Evolutionary conservation across 2,329 filamentous ascomycete genomes (phyloP), one percentile per base, ranked within the genome.

Genomic region (Macrophomina tecta): DNA sequence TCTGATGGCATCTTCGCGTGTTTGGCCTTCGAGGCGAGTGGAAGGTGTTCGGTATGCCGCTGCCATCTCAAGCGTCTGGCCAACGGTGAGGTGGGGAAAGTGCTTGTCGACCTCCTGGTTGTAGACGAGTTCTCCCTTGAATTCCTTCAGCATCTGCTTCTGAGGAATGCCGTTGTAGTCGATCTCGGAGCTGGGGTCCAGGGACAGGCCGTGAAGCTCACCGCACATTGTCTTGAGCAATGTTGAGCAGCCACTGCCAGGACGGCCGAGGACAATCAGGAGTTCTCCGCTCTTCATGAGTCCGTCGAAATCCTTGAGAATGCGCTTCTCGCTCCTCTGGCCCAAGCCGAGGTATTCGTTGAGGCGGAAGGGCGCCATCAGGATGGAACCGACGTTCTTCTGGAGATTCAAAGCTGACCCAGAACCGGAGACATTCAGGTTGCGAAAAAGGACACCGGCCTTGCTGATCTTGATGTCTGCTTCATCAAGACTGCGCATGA

Each of bases 381-480:
- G 74, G 7, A 87, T 77, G 1, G 87, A 88, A 2, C 81, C 83
- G 3, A 93, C 88, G 2, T 87, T 92, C 65, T 88, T 82, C 73
- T 93, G 91, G 1, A 92, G 80, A 69, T 91, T 89, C 30, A 93
- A 74, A 0, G 89, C 88, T 2, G 85, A 83, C 0, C 89, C 90
- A 0, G 88, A 88, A 0, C 90, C 90, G 5, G 83, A 89, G 0
- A 93, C 88, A 66, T 85, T 86, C 40, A 92, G 82, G 62, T 90
- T 83, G 68, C 86, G 86, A 78, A 88, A 91, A 0, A 85, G 84
- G 6, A 92, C 82, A 3, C 89, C 89, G 0, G 89, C 85, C 6
- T 81, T 80, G 70, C 80, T 84, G 68, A 80, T 77, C 67, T 81
- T 82, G 53, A 89, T 79, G 0, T 86, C 85, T 67, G 90, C 85